Base-by-base conservation (phyloP, 2,329 filamentous ascomycete genomes). In the Hymenoscyphus fraxineus region DNA sequence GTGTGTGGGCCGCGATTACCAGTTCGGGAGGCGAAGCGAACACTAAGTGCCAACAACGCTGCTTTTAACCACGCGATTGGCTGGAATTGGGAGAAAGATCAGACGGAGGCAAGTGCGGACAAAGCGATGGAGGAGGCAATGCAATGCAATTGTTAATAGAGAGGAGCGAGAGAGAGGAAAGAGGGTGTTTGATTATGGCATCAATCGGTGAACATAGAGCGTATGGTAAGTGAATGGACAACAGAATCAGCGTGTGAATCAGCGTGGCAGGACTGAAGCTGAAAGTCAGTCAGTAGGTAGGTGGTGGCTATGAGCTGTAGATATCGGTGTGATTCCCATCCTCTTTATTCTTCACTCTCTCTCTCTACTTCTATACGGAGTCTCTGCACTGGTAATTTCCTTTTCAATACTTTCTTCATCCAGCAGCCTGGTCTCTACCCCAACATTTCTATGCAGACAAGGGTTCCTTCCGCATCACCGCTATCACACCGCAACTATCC, bases 1-100 rank as follows among this genome's bases (percentile, higher is more conserved):
- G 66, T 65, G 65, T 70, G 69, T 69, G 67, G 66, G 70, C 68
- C 66, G 71, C 69, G 66, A 71, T 72, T 73, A 71, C 72, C 62
- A 61, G 59, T 67, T 66, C 60, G 71, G 72, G 70, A 72, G 72
- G 70, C 72, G 68, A 70, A 66, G 66, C 66, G 66, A 69, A 55
- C 63, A 64, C 59, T 39, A 65, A 65, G 31, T 38, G 56, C n/a
- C 44, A 51, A 51, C 32, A 44, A 38, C n/a, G 63, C 63, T 38
- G 63, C 63, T 65, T 62, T 62, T 40, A 19, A 4, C 1, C 58
- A 60, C 61, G 60, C 61, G 64, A 56, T 22, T 63, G 57, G 38
- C 41, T 41, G 19, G 59, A 41, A 22, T n/a, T 38, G 57, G 40
- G 15, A 35, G 32, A 35, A 35, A 35, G 32, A 35, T 51, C 44